phyloP scores from a whole-genome alignment of 768 basidiomycete species.

The Lactarius deliciosus region DNA sequence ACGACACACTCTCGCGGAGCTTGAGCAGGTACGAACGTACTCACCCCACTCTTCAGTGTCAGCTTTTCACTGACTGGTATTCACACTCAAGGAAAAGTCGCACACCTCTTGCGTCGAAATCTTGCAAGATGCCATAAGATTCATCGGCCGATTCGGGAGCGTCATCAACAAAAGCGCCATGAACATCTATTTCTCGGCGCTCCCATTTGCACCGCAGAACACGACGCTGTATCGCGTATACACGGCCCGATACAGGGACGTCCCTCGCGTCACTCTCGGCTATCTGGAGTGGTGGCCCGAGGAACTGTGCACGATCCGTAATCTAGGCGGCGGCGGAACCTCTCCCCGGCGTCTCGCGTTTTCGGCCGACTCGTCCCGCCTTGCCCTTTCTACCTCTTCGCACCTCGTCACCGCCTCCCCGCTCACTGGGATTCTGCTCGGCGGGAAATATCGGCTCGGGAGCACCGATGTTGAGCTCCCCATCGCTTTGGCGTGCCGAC shows the following conservation, averaged over 20 bases:
- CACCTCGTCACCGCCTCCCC: constrained; percentile 16
- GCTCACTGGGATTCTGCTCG: constrained; percentile 16
- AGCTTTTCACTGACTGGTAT: neutral
- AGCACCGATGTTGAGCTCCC: neutral
- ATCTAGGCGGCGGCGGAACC: constrained; percentile 5
- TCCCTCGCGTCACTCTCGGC: constrained; percentile 32
- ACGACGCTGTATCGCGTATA: constrained; percentile 24
- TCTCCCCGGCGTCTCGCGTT: constrained; percentile 19
- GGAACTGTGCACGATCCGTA: constrained; percentile 21
- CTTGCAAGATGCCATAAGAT: constrained; percentile 20
- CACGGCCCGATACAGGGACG: constrained; percentile 17
- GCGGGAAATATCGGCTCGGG: constrained; percentile 16
- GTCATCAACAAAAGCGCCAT: constrained; percentile 19
- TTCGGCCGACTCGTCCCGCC: constrained; percentile 12
- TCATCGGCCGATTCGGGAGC: constrained; percentile 20
- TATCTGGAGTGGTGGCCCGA: constrained; percentile 30
- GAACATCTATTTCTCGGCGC: constrained; percentile 19
- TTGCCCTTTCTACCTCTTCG: constrained; percentile 12
- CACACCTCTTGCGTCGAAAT: constrained; percentile 11
- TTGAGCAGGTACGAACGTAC: constrained; percentile 10
- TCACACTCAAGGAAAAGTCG: neutral
- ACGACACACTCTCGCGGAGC: constrained; percentile 7
- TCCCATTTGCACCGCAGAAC: constrained; percentile 20
- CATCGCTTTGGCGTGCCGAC: constrained; percentile 19
- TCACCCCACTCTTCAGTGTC: neutral